Conservation (phyloP, 2,329 filamentous ascomycete species). For the Dryadomyces quercivorus region DNA sequence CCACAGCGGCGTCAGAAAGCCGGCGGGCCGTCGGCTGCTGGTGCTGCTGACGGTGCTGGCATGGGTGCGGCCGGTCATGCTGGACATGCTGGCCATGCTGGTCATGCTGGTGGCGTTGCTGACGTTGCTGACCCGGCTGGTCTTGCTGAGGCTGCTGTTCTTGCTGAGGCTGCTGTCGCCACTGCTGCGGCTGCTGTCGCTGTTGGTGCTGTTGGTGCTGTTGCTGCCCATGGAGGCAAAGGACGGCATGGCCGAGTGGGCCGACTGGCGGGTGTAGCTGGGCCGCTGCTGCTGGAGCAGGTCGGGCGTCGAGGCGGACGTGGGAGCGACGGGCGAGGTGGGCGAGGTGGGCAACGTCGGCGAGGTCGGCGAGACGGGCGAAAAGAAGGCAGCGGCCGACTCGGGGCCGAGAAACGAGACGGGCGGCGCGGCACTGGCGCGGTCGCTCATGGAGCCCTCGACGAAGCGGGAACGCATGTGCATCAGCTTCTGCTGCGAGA, state of each 20-base stretch:
- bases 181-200: neutral
- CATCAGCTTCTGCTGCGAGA: neutral
- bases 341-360: too few relatives aligned
- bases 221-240: slow-evolving; percentile 4
- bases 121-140: neutral
- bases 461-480: slow-evolving; percentile 41
- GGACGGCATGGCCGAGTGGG: slow-evolving; percentile 6
- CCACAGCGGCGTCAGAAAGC: slow-evolving; percentile 21
- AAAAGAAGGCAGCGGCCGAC: neutral
- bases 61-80: slow-evolving; percentile 5
- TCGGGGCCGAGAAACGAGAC: slow-evolving; percentile 42
- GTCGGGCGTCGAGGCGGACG: neutral
- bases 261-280: slow-evolving; percentile 9
- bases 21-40: slow-evolving; percentile 7
- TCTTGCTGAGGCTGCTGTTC: neutral
- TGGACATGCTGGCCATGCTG: neutral
- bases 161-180: neutral
- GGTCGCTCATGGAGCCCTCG: slow-evolving; percentile 82
- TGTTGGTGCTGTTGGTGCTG: neutral
- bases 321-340: neutral
- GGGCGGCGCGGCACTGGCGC: slow-evolving; percentile 58
- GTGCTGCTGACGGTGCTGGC: neutral
- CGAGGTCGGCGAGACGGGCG: too few relatives aligned
- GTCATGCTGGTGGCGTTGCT: slow-evolving; percentile 7
- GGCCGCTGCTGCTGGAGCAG: neutral